Evolutionary conservation across 345 rosid species (phyloP), one percentile per base, ranked within the genome.

Genomic region (Lumnitzera racemosa): DNA sequence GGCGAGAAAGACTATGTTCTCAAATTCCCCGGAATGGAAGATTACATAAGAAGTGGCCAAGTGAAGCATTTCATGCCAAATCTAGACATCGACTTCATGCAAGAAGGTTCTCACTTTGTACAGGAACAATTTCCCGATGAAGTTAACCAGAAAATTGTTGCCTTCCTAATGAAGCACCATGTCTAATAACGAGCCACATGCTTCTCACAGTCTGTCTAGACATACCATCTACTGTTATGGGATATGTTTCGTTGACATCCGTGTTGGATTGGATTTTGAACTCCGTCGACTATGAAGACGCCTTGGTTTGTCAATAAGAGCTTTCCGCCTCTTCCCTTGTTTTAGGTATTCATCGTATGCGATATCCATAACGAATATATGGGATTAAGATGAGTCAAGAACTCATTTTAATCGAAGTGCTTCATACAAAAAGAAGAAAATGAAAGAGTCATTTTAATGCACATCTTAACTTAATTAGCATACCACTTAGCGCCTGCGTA

Each of bases 31-130:
- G 73, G 71, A n/a, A 53, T 69, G 46, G 75, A 69, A 36, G 76
- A 72, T 17, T 74, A 59, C 66, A 52, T 78, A 53, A 55, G 67
- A 56, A 57, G 70, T 27, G 74, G 72, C 7, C 58, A 46, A 20
- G 68, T 66, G 63, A 71, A 71, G 61, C 55, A 72, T n/a, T 74
- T 63, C 31, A 76, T 78, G 47, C 79, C 82, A 13, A 57, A 74
- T 47, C 52, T 78, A 64, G 79, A 78, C 5, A 58, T 58, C 12
- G 51, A 27, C 36, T 74, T 61, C 61, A 13, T 72, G 46, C 61
- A 62, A 4, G 84, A 76, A 53, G 77, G 78, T 4, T 71, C 43
- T 51, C 79, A 80, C 67, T 77, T 77, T 27, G 64, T 72, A 58
- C 79, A 72, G 4, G 84, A 80, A 49, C 70, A 77, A 49, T 51